These are phyloP conservation scores for Ehretia macrophylla DNA, from an alignment of 257 asterid genomes.

Conservation along the genomic window DNA sequence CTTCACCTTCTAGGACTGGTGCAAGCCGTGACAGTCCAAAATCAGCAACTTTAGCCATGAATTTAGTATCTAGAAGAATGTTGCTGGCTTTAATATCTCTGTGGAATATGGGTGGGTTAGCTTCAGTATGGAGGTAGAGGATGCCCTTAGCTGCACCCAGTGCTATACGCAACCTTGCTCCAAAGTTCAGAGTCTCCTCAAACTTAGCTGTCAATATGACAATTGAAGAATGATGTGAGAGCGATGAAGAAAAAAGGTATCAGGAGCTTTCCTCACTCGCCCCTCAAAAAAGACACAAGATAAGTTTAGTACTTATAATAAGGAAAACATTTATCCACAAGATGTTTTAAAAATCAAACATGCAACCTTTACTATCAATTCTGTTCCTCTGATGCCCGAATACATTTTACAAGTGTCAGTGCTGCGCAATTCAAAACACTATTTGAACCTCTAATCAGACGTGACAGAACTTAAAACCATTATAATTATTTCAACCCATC, in stretches of 20 bases:
- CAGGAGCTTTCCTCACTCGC: too few species aligned
- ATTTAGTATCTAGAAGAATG: conserved; percentile 70
- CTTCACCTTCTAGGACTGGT: conserved; percentile 54
- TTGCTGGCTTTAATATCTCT: conserved; percentile 87
- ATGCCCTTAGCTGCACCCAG: conserved; percentile 77
- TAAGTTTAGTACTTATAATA: too few species aligned
- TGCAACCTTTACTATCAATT: too few species aligned
- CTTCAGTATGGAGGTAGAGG: conserved; percentile 92
- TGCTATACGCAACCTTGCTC: conserved; percentile 63
- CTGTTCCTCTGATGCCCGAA: too few species aligned
- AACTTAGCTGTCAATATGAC: conserved; percentile 36
- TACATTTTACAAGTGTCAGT: too few species aligned
- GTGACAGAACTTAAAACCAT: too few species aligned
- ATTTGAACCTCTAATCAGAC: too few species aligned
- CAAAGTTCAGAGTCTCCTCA: conserved; percentile 46
- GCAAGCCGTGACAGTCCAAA: conserved; percentile 93
- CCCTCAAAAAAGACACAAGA: too few species aligned
- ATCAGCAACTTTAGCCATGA: conserved; percentile 83
- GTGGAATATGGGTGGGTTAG: conserved; percentile 81
- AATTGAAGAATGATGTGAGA: not conserved
- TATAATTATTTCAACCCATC: too few species aligned
- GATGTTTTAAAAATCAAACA: too few species aligned
- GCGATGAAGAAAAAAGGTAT: not conserved
- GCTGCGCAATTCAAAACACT: too few species aligned
- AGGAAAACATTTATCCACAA: too few species aligned